Percentiles rank a stretch among this genome's conserved stretches.
These are phyloP conservation scores for Bryum argenteum DNA, from an alignment of 225 moss, liverwort and hornwort species.

Conservation along the genomic window DNA sequence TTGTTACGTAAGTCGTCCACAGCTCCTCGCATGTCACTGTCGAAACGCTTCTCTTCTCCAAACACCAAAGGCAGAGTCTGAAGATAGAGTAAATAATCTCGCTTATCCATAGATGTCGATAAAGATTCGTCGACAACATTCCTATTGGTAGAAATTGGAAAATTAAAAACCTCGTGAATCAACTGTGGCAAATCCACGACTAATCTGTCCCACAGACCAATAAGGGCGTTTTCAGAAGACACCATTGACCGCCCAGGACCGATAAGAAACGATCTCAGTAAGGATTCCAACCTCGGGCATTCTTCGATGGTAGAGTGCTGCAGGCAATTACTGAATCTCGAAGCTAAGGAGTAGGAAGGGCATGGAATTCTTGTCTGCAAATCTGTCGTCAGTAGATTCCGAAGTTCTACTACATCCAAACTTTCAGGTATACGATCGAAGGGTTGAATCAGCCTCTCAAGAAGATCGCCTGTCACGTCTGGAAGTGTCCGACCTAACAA, in stretches of 20 bases:
- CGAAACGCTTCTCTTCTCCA: constrained; percentile 2
- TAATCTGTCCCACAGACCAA: neutral
- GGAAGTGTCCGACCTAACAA: no score
- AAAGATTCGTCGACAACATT: no score
- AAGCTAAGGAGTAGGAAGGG: neutral
- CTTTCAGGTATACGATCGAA: no score
- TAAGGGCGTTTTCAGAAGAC: constrained; percentile 3
- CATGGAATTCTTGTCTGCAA: neutral
- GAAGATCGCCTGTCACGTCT: no score
- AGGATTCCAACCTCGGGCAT: neutral
- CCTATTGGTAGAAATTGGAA: no score
- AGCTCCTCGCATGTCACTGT: neutral
- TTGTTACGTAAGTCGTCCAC: neutral
- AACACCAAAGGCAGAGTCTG: constrained; percentile 2
- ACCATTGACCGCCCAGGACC: neutral
- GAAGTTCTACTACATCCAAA: no score
- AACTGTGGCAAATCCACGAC: neutral
- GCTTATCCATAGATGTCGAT: no score
- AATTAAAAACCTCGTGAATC: no score
- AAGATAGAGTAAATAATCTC: neutral
- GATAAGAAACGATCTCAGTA: no score
- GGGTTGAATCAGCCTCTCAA: no score
- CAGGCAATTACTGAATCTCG: neutral
- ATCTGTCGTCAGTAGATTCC: neutral
- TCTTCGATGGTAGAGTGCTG: neutral